phyloP scores from a whole-genome alignment of 169 alveolate genomes.

The Eimeria necatrix region DNA sequence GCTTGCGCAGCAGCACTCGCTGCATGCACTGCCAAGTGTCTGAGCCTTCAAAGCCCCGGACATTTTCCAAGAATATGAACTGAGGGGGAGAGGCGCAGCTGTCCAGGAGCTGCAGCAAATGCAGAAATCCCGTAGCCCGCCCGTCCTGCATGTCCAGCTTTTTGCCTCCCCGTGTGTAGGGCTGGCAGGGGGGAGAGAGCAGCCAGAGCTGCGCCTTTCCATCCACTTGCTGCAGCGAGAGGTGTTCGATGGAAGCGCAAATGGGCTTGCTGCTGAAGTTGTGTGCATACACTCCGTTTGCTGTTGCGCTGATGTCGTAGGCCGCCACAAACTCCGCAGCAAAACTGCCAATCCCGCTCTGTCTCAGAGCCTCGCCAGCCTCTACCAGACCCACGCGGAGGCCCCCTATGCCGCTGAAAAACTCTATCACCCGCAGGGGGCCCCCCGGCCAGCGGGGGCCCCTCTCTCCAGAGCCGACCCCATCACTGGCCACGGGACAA shows the following conservation, averaged over 20 bases:
- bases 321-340: constrained; percentile 41
- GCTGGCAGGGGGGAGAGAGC: constrained; percentile 93
- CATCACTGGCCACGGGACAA: constrained; percentile 12
- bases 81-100: constrained; percentile 82
- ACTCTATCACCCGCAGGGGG: constrained; percentile 76
- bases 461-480: constrained; percentile 6
- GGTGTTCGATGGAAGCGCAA: constrained; percentile 58
- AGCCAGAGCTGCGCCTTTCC: constrained; percentile 87
- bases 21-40: constrained; percentile 84
- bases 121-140: constrained; percentile 83
- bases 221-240: constrained; percentile 74
- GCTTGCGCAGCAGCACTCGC: constrained; percentile 72
- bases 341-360: background rate
- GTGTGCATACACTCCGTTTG: constrained; percentile 82
- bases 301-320: constrained; percentile 82
- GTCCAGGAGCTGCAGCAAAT: constrained; percentile 83
- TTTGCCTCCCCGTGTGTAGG: constrained; percentile 87
- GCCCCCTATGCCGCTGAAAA: constrained; percentile 88
- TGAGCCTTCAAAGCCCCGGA: constrained; percentile 88
- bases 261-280: constrained; percentile 76
- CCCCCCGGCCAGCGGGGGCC: constrained; percentile 33
- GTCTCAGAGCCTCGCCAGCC: constrained; percentile 71
- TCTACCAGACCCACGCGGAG: constrained; percentile 81
- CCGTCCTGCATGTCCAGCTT: constrained; percentile 80
- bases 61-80: constrained; percentile 88